Evolutionary conservation across 305 asterid genomes (phyloP), one percentile per base, ranked within the genome.

Genomic region (Rubia balearica): DNA sequence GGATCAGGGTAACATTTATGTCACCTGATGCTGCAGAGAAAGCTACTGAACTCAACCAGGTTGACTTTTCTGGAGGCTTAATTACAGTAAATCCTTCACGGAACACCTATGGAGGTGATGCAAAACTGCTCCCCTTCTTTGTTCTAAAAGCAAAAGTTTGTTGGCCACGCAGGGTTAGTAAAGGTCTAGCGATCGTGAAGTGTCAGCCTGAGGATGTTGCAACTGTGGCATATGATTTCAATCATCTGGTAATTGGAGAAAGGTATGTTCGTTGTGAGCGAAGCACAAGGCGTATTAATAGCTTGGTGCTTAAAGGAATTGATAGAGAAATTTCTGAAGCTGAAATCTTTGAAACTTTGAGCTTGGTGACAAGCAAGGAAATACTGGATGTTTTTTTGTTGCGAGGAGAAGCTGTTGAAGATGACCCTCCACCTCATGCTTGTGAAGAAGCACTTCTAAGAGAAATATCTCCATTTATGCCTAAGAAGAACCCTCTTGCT

Each of bases 91-190:
- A 77, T 72, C 89, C 95, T 65, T 83, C 91, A 38, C 82, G 79
- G 78, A 88, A 71, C 73, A 77, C 46, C 12, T 65, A 57, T 48
- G 76, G 79, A 6, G 77, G 89, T 61, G 95, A 88, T 69, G 73
- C 81, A 72, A 89, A 80, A 74, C 61, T 84, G 80, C 76, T 68
- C 63, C 79, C 87, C 10, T 80, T 71, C 75, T 84, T 87, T 73
- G 77, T 84, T 65, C 78, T 94, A 69, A 87, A 72, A 79, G 96
- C 97, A 69, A 89, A 77, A 81, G 81, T 94, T 71, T 72, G 7
- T 45, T 94, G 99, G 99, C 97, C 97, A 74, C 96, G 99, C 74
- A 84, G 89, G 76, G 46, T 17, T 75, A 91, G 99, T 85, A 91
- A 70, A 79, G 97, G 99, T 75, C 11, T 76, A 61, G 97, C 87